Percentiles rank a stretch among this genome's conserved stretches.
These are phyloP conservation scores for Melampsora larici-populina DNA, from an alignment of 1,284 basidiomycete species.

Conservation along the genomic window DNA sequence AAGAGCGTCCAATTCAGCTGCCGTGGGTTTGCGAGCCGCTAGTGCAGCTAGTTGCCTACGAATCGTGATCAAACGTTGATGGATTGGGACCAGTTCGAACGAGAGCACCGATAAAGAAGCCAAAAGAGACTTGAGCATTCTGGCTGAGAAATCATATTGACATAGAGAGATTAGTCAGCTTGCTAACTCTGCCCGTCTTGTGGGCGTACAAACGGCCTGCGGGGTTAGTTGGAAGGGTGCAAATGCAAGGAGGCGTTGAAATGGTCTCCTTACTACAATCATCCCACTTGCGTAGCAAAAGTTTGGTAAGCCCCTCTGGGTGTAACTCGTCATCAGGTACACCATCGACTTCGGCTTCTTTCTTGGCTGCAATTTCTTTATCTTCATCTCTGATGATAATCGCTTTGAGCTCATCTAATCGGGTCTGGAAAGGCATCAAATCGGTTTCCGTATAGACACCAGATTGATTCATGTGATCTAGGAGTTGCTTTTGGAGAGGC, in stretches of 20 bases:
- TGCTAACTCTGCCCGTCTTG: constrained; percentile 2
- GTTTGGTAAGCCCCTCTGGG: constrained; percentile 48
- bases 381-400: constrained; percentile 72
- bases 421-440: constrained; percentile 75
- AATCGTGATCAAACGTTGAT: constrained; percentile 81
- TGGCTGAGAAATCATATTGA: constrained; percentile 59
- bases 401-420: constrained; percentile 71
- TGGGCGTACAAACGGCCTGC: neutral
- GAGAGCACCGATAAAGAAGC: constrained; percentile 80
- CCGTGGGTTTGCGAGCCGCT: constrained; percentile 78
- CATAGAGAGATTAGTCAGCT: neutral
- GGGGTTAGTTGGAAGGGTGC: neutral
- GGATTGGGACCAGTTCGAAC: constrained; percentile 79
- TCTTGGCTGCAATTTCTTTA: constrained; percentile 47
- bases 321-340: constrained; percentile 44
- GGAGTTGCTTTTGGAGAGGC: constrained; percentile 64
- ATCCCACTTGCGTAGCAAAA: constrained; percentile 43
- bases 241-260: no score
- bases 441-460: constrained; percentile 86
- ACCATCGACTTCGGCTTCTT: constrained; percentile 44
- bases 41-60: constrained; percentile 84
- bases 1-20: constrained; percentile 81
- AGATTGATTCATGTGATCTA: constrained; percentile 88
- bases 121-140: constrained; percentile 69
- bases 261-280: constrained; percentile 24